Percentiles rank a stretch among this genome's conserved stretches.
Evolutionary conservation across 257 asterid species (phyloP).

Genomic region (Solanum sparsipilum): DNA sequence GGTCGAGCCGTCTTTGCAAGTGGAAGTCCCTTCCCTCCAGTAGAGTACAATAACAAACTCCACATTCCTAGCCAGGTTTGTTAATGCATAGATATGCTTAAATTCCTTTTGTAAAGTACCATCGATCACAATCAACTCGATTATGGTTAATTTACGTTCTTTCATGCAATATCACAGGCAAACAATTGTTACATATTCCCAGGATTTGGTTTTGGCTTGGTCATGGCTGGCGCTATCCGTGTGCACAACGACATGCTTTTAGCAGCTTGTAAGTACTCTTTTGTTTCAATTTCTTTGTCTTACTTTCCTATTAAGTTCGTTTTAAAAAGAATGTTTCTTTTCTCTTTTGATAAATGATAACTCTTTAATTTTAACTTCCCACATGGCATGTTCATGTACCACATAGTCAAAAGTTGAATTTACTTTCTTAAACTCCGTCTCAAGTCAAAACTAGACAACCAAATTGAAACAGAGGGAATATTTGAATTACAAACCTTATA

Average conservation of each 20-base stretch:
- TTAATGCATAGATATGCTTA: not conserved
- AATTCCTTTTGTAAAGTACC: not conserved
- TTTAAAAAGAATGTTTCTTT: not conserved
- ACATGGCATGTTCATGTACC: not conserved
- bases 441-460: not conserved
- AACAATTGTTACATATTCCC: slow-evolving; percentile 95
- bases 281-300: not conserved
- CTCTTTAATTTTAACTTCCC: not conserved
- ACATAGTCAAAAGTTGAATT: too few species aligned
- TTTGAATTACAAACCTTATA: not conserved
- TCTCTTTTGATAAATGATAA: not conserved
- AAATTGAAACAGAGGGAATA: not conserved
- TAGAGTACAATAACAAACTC: slow-evolving; percentile 53
- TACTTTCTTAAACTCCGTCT: not conserved
- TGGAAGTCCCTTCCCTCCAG: slow-evolving; percentile 88
- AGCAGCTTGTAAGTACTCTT: slow-evolving; percentile 70
- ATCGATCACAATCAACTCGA: not conserved
- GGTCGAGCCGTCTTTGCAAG: slow-evolving; percentile 85
- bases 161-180: slow-evolving; percentile 32
- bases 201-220: slow-evolving; percentile 86
- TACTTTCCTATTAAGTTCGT: not conserved
- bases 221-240: slow-evolving; percentile 83
- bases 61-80: slow-evolving; percentile 74
- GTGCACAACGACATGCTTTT: slow-evolving; percentile 96
- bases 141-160: not conserved